Evolutionary conservation across 2,329 filamentous ascomycete species (phyloP).

Genomic region (Trichoderma sp.): DNA sequence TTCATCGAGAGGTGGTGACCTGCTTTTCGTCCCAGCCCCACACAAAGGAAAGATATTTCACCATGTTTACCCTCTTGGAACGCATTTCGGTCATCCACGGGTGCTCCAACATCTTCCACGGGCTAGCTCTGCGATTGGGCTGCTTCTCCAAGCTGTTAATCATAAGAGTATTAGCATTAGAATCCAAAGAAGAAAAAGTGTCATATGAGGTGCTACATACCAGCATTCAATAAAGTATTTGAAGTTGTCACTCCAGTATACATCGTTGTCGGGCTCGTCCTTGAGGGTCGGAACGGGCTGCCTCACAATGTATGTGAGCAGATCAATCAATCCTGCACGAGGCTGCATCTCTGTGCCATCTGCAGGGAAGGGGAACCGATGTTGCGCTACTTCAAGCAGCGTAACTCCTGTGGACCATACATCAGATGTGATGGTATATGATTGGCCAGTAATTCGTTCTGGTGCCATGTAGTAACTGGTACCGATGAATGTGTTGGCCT

Average conservation of each 20-base stretch:
- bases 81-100: slow-evolving; percentile 99
- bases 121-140: slow-evolving; percentile 80
- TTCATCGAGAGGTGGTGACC: slow-evolving; percentile 15
- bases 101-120: slow-evolving; percentile 98
- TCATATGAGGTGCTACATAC: slow-evolving; percentile 59
- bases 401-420: slow-evolving; percentile 98
- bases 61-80: slow-evolving; percentile 96
- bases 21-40: slow-evolving; percentile 88
- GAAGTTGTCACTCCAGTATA: slow-evolving; percentile 95
- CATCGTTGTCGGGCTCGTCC: slow-evolving; percentile 86
- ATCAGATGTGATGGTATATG: slow-evolving; percentile 97
- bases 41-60: slow-evolving; percentile 87
- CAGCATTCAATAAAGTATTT: slow-evolving; percentile 99
- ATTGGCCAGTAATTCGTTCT: slow-evolving; percentile 95
- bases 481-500: slow-evolving; percentile 98
- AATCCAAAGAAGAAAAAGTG: slow-evolving; percentile 28
- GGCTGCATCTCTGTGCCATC: slow-evolving; percentile 96
- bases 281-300: slow-evolving; percentile 95
- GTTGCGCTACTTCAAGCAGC: slow-evolving; percentile 97
- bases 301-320: slow-evolving; percentile 95
- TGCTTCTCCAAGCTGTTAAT: slow-evolving; percentile 85
- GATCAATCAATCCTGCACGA: slow-evolving; percentile 87
- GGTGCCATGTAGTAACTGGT: slow-evolving; percentile 99
- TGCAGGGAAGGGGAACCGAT: slow-evolving; percentile 96
- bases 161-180: slow-evolving; percentile 33